Conservation (phyloP, 208 protist genomes). For the Chromosphaera perkinsii region DNA sequence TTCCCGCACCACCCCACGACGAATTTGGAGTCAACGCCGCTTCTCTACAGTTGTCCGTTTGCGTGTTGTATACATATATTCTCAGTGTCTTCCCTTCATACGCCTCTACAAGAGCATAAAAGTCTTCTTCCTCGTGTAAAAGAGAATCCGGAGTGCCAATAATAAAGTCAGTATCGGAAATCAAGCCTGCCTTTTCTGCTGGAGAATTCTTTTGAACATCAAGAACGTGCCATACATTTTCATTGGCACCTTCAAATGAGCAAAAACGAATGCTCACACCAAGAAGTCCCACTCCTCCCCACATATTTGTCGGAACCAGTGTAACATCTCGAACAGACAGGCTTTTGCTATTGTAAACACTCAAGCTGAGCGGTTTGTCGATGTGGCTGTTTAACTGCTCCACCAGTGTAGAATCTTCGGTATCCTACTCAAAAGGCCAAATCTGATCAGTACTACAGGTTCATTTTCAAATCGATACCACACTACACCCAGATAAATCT, state of each 20-base stretch:
- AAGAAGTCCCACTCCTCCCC: constrained; percentile 33
- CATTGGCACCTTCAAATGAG: constrained; percentile 31
- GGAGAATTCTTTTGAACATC: constrained; percentile 37
- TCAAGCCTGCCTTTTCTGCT: constrained; percentile 15
- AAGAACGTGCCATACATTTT: constrained; percentile 37
- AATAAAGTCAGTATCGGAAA: constrained; percentile 31
- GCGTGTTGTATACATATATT: constrained; percentile 37
- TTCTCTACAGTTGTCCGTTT: constrained; percentile 23
- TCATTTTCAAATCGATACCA: too few relatives aligned
- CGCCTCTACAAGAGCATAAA: constrained; percentile 20
- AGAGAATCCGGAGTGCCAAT: constrained; percentile 20
- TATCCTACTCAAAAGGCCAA: constrained; percentile 12
- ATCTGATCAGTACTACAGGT: too few relatives aligned
- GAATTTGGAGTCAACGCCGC: not conserved
- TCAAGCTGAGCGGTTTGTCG: constrained; percentile 3
- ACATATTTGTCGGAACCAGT: constrained; percentile 25
- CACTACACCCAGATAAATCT: constrained; percentile 1
- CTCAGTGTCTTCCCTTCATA: constrained; percentile 14
- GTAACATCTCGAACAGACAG: constrained; percentile 10
- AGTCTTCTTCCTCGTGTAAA: constrained; percentile 27
- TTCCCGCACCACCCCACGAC: not conserved
- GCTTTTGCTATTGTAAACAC: constrained; percentile 23
- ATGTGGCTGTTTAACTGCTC: constrained; percentile 16
- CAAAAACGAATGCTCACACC: constrained; percentile 39
- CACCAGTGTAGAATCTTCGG: constrained; percentile 19